Conservation (phyloP, 352 stramenopile genomes). For the Globisporangium spinosum region DNA sequence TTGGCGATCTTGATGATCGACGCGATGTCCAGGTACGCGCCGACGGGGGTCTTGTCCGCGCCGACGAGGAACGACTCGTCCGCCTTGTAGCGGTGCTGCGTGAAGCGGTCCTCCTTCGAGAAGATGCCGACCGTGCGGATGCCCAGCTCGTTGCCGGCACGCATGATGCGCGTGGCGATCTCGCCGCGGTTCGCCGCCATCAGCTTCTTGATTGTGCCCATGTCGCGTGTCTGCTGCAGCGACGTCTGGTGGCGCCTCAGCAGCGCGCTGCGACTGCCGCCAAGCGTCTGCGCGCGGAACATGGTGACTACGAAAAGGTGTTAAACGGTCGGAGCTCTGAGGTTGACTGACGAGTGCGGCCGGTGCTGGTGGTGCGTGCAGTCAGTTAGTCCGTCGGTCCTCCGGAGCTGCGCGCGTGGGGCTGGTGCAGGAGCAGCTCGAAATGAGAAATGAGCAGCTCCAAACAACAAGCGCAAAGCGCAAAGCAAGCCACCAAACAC, state of each 20-base stretch:
- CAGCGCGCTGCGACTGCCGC: constrained; percentile 17
- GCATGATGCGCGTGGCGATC: constrained; percentile 96
- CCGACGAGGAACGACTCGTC: constrained; percentile 95
- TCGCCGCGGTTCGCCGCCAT: constrained; percentile 98
- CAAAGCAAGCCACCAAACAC: neutral
- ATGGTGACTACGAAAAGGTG: constrained; percentile 16
- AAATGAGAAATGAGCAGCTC: constrained; percentile 5
- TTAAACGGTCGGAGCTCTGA: neutral
- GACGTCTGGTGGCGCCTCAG: constrained; percentile 12
- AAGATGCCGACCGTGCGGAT: constrained; percentile 90
- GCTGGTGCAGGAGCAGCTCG: constrained; percentile 7
- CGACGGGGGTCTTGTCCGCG: constrained; percentile 89
- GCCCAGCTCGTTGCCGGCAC: constrained; percentile 91
- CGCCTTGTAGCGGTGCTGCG: constrained; percentile 96
- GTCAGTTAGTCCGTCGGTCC: neutral
- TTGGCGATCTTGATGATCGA: constrained; percentile 92
- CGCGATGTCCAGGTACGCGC: constrained; percentile 94
- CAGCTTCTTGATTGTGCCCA: constrained; percentile 92
- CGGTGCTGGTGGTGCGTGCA: neutral
- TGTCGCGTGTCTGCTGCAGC: constrained; percentile 38
- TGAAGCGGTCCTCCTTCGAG: constrained; percentile 93
- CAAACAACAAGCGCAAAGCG: neutral
- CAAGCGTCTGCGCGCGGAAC: constrained; percentile 38
- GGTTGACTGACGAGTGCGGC: neutral
- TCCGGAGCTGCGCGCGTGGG: neutral